Base-by-base conservation (phyloP, 2,329 filamentous ascomycete species). In the Fusarium sp. region DNA sequence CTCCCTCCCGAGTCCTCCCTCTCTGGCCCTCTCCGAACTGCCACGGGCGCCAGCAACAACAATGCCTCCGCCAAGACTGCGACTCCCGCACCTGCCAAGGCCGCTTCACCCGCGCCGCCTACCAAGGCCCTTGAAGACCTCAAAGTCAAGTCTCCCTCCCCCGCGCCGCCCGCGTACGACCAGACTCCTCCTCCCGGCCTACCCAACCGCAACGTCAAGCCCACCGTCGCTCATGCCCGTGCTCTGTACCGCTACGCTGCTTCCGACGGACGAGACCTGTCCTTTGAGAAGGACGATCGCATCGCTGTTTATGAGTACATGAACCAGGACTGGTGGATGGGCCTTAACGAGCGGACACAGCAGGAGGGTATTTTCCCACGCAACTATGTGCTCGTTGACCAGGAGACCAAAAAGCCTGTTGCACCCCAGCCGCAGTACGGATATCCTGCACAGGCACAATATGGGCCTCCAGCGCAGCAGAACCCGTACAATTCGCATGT, bases 281-380 rank as follows among this genome's bases (percentile, higher is more conserved):
- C 85, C 3, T 86, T 98, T 57, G 86, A 92, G 72, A 88, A 89
- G 60, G 89, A 93, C 72, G 94, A 98, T 78, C 82, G 83, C 63
- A 82, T 98, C 67, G 84, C 86, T 56, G 90, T 98, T 19, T 85
- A 87, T 65, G 92, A 97, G 78, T 93, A 96, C 80, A 95, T 97
- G 89, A 98, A 98, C 77, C 87, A 88, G 61, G 93, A 98, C 77
- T 98, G 94, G 94, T 97, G 93, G 92, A 89, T 92, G 82, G 94
- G 94, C 67, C 86, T 85, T 68, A 97, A 96, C 77, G 81, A 89
- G 71, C 87, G 92, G 49, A 96, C 93, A 9, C 89, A 89, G 52
- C 79, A 86, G 66, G 92, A 96, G 78, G 94, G 94, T 69, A 97
- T 98, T 74, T 98, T 98, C 83, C 94, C 94, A n/a, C 86, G 89